Percentiles rank a stretch among this genome's conserved stretches.
phyloP scores from a whole-genome alignment of 176 grass and related monocot genomes.

The Avena insularis region DNA sequence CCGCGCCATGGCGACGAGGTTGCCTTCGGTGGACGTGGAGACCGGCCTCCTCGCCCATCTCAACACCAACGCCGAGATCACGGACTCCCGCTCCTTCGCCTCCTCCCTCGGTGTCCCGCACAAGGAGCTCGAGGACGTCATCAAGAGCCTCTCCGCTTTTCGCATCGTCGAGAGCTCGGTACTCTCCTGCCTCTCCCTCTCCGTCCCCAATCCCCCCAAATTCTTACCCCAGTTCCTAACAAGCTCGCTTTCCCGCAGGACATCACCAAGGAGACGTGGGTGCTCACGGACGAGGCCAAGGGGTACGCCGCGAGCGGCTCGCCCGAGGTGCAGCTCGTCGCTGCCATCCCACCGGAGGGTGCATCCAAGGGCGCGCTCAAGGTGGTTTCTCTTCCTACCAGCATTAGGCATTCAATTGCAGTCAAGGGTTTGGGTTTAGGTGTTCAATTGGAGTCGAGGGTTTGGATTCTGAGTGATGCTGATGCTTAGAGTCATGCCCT shows the following conservation, averaged over 20 bases:
- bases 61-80: constrained; percentile 57
- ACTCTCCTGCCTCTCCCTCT: neutral
- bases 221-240: neutral
- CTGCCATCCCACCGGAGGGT: constrained; percentile 68
- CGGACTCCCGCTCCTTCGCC: constrained; percentile 74
- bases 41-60: constrained; percentile 65
- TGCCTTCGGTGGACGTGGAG: constrained; percentile 56
- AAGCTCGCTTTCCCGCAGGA: constrained; percentile 53
- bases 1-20: constrained; percentile 40
- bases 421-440: constrained; percentile 17
- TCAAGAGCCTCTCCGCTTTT: constrained; percentile 89
- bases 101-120: constrained; percentile 68
- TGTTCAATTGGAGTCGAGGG: neutral
- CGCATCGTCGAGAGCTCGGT: constrained; percentile 62
- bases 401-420: neutral
- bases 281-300: constrained; percentile 83
- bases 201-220: neutral
- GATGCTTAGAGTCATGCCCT: constrained; percentile 5
- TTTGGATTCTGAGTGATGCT: constrained; percentile 32
- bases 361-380: constrained; percentile 62
- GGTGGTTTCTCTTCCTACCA: constrained; percentile 48
- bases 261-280: constrained; percentile 69
- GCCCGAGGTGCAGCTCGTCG: constrained; percentile 73
- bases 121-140: constrained; percentile 72
- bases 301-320: constrained; percentile 62